Conservation (phyloP, 495 filamentous ascomycete genomes). For the Penicillium parvum region DNA sequence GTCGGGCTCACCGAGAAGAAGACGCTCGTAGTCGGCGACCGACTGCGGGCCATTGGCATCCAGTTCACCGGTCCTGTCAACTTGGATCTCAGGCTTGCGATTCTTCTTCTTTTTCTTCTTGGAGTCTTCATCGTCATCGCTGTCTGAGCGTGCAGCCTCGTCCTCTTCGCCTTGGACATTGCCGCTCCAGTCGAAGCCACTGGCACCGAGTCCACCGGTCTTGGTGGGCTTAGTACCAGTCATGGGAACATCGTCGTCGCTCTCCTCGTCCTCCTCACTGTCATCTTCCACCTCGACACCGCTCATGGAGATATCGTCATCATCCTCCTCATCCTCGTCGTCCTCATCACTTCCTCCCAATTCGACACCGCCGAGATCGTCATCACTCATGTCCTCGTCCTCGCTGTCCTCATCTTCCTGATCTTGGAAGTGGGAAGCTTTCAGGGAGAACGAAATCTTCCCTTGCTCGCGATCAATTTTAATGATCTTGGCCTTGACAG, state of each 20-base stretch:
- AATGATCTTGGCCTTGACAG: slow-evolving; percentile 83
- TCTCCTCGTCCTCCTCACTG: slow-evolving; percentile 36
- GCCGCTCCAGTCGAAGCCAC: slow-evolving; percentile 86
- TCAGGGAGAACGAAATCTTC: slow-evolving; percentile 82
- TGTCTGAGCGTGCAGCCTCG: slow-evolving; percentile 36
- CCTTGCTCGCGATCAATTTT: slow-evolving; percentile 67
- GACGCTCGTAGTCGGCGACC: slow-evolving; percentile 84
- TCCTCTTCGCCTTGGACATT: slow-evolving; percentile 43
- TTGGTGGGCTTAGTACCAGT: slow-evolving; percentile 21
- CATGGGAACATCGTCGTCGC: slow-evolving; percentile 36
- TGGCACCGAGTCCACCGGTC: slow-evolving; percentile 60
- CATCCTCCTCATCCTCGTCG: slow-evolving; percentile 32
- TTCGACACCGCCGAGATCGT: slow-evolving; percentile 41
- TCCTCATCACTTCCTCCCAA: slow-evolving; percentile 38
- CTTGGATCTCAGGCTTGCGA: slow-evolving; percentile 72
- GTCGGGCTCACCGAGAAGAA: slow-evolving; percentile 86
- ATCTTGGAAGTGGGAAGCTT: slow-evolving; percentile 82
- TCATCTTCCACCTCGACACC: slow-evolving; percentile 54
- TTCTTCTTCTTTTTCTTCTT: slow-evolving; percentile 74
- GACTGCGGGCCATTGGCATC: slow-evolving; percentile 88
- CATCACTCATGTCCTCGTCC: slow-evolving; percentile 45
- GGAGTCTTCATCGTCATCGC: slow-evolving; percentile 49
- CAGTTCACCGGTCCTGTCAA: slow-evolving; percentile 84
- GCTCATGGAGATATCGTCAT: slow-evolving; percentile 37
- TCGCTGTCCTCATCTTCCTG: slow-evolving; percentile 52